A percentile compares a stretch with the other conserved stretches of the same genome.
Evolutionary conservation across 2,329 filamentous ascomycete genomes (phyloP).

Genomic region (Stagonosporopsis cucurbitacearum): DNA sequence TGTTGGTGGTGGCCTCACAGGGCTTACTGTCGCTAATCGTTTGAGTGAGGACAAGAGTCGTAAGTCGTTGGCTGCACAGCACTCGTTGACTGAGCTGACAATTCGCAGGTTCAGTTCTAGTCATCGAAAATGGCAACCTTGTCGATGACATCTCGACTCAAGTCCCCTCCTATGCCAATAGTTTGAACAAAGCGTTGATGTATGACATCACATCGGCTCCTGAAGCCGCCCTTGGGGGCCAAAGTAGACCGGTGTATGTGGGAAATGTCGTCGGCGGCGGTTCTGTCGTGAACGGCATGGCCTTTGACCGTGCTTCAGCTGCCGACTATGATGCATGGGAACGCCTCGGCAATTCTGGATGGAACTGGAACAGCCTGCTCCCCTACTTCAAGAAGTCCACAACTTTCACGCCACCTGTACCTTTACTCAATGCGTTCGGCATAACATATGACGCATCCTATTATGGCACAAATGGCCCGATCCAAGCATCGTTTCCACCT

Average conservation of each 20-base stretch:
- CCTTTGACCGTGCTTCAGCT: conserved; percentile 45
- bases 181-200: conserved; percentile 30
- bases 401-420: conserved; percentile 30
- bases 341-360: conserved; percentile 61
- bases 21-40: conserved; percentile 40
- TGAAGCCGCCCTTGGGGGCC: conserved; percentile 22
- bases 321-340: conserved; percentile 62
- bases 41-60: conserved; percentile 36
- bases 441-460: conserved; percentile 36
- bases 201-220: conserved; percentile 36
- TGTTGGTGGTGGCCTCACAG: conserved; percentile 41
- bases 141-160: conserved; percentile 32
- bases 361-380: conserved; percentile 40
- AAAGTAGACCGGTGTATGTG: conserved; percentile 26
- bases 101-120: conserved; percentile 33
- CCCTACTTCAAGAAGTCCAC: conserved; percentile 43
- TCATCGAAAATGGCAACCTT: conserved; percentile 37
- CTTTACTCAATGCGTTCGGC: conserved; percentile 24
- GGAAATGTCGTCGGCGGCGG: conserved; percentile 46
- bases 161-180: conserved; percentile 32
- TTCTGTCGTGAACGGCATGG: conserved; percentile 50
- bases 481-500: conserved; percentile 35
- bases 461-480: conserved; percentile 32
- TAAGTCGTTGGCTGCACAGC: conserved; percentile 3
- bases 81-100: conserved; percentile 1